phyloP scores from a whole-genome alignment of 2,329 filamentous ascomycete species.

The Leptographium galeiforme region DNA sequence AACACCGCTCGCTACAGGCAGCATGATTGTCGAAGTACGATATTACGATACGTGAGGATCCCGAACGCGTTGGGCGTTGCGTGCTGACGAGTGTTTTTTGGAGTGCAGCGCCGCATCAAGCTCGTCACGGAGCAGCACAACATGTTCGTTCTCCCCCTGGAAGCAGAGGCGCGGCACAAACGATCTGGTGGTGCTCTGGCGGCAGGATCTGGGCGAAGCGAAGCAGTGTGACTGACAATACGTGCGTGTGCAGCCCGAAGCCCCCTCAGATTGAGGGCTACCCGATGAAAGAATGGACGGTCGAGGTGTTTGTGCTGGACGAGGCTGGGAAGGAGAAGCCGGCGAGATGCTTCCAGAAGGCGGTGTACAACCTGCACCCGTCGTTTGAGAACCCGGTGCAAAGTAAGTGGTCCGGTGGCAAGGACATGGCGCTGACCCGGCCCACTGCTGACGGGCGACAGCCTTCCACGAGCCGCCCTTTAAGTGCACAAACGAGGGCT shows the following conservation, averaged over 20 bases:
- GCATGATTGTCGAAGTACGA: constrained; percentile 25
- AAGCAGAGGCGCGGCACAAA: background rate
- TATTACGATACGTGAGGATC: too few relatives aligned
- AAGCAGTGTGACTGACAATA: background rate
- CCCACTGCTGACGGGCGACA: constrained; percentile 20
- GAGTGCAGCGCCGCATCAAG: constrained; percentile 67
- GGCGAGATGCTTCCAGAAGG: constrained; percentile 81
- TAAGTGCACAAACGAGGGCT: constrained; percentile 82
- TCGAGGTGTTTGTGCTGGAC: constrained; percentile 73
- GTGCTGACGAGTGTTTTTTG: background rate
- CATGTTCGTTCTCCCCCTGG: constrained; percentile 42
- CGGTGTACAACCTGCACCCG: constrained; percentile 83
- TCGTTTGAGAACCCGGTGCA: constrained; percentile 81
- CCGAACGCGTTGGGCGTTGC: background rate
- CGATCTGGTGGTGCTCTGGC: background rate
- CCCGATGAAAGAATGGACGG: constrained; percentile 85
- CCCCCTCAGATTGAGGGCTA: constrained; percentile 73
- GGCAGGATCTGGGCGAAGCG: background rate
- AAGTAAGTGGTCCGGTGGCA: constrained; percentile 43
- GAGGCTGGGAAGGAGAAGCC: constrained; percentile 74
- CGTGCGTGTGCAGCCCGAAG: constrained; percentile 46
- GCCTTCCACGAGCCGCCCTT: constrained; percentile 79
- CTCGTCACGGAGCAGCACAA: constrained; percentile 84
- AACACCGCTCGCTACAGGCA: constrained; percentile 4
- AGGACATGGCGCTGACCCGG: background rate